Percentiles rank a stretch among this genome's conserved stretches.
Evolutionary conservation across 2,329 filamentous ascomycete genomes (phyloP).

Genomic region (Zymoseptoria crescenta): DNA sequence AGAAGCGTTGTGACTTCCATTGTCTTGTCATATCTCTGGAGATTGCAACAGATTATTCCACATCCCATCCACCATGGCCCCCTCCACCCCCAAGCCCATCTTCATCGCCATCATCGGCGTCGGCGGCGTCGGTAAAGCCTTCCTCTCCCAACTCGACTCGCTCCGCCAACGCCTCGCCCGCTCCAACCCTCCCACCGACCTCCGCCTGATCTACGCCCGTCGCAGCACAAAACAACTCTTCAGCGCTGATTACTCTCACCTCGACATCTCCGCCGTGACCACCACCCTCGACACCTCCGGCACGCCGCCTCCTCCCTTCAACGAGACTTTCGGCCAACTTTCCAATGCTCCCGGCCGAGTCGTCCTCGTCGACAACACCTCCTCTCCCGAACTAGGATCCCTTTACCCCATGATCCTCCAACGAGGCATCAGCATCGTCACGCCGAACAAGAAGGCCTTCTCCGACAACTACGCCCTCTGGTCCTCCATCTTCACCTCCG

Average conservation of each 20-base stretch:
- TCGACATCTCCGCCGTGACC: constrained; percentile 55
- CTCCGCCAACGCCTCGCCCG: constrained; percentile 54
- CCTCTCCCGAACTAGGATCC: constrained; percentile 75
- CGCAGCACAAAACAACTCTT: constrained; percentile 79
- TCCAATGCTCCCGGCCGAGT: constrained; percentile 67
- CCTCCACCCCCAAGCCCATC: constrained; percentile 16
- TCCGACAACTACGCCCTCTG: constrained; percentile 73
- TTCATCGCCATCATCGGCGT: constrained; percentile 52
- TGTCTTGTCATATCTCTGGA: too few relatives aligned
- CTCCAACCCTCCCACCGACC: constrained; percentile 50
- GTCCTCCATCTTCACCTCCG: constrained; percentile 75
- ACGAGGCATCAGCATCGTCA: constrained; percentile 82
- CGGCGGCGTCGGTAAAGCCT: constrained; percentile 87
- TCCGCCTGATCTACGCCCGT: constrained; percentile 76
- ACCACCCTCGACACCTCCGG: constrained; percentile 54
- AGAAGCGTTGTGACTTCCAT: too few relatives aligned
- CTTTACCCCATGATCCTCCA: constrained; percentile 74
- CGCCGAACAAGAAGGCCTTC: constrained; percentile 98
- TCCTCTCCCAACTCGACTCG: constrained; percentile 70
- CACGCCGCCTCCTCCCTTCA: constrained; percentile 57
- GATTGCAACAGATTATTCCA: too few relatives aligned
- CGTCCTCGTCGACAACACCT: constrained; percentile 92
- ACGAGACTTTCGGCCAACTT: constrained; percentile 71
- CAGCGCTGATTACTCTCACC: constrained; percentile 61
- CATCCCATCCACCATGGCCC: background rate